Percentiles rank a stretch among this genome's conserved stretches.
phyloP scores from a whole-genome alignment of 73 alveolate species.

The Paramecium caudatum region DNA sequence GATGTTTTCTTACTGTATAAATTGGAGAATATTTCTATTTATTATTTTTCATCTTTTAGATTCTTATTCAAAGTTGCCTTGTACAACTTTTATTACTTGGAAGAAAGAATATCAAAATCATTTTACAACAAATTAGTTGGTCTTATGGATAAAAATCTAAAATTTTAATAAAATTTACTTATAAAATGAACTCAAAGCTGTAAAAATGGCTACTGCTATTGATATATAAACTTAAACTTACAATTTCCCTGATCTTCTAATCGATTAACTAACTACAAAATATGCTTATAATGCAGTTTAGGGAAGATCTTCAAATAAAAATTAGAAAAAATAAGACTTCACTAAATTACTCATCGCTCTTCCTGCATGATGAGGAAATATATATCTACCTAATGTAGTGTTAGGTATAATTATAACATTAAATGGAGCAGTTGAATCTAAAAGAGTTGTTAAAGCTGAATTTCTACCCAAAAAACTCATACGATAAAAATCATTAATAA shows the following conservation, averaged over 20 bases:
- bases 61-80: too few species aligned
- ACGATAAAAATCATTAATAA: constrained; percentile 60
- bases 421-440: constrained; percentile 71
- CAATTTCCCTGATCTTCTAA: not conserved
- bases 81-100: too few species aligned
- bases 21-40: too few species aligned
- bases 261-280: constrained; percentile 3
- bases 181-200: not conserved
- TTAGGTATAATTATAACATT: constrained; percentile 72
- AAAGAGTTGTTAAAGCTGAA: constrained; percentile 58
- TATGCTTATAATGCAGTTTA: constrained; percentile 16
- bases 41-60: too few species aligned
- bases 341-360: constrained; percentile 60
- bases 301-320: constrained; percentile 47
- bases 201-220: not conserved
- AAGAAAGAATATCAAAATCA: constrained; percentile 11
- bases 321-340: constrained; percentile 34
- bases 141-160: constrained; percentile 61
- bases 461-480: constrained; percentile 49
- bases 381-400: constrained; percentile 56
- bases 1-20: too few species aligned
- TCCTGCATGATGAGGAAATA: constrained; percentile 75
- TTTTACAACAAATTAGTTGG: constrained; percentile 14
- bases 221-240: not conserved
- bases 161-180: not conserved